Base-by-base conservation (phyloP, 768 basidiomycete species). In the Chalciporus sphaerocephalus region DNA sequence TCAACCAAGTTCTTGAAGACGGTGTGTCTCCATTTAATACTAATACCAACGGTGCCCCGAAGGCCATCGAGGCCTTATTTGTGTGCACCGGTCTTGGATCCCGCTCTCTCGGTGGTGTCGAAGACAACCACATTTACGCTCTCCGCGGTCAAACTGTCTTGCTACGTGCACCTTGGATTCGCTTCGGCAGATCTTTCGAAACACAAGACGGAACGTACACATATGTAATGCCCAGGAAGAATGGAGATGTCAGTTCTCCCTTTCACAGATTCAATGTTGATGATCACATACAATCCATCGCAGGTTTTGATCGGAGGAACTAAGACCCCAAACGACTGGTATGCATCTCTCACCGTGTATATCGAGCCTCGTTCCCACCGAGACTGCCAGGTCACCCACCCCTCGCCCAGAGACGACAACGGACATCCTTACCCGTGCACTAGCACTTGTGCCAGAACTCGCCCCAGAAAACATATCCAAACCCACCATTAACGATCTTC, bases 51-150 rank as follows among this genome's bases (percentile, higher is more conserved):
- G 4, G 16, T 36, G 4, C 3, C 1, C 17, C 15, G 28, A 21
- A 15, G 13, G 28, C 18, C 9, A 21, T 36, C 3, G 28, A 45
- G 21, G 48, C 43, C 33, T 30, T 49, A 6, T 45, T 92, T 7
- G 75, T 83, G 6, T 89, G 86, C 53, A 71, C 76, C 0, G 88
- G 87, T 0, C 60, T 90, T 13, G 77, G 76, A 9, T 74, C 76
- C 5, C 63, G 73, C 1, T 59, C 58, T 2, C 63, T 78, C 1
- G 75, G 75, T 7, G 74, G 74, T 5, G 67, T 78, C 12, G 72
- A 74, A 49, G 75, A 76, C 48, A 57, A 59, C 48, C 62, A 64
- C 18, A 58, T 74, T 16, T 69, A 69, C 48, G 70, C 73, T 3
- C 62, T 70, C 35, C 59, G 73, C 15, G 72, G 73, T 8, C 73